Conservation (phyloP, 139 green algal species). For the Tetradesmus obliquus region DNA sequence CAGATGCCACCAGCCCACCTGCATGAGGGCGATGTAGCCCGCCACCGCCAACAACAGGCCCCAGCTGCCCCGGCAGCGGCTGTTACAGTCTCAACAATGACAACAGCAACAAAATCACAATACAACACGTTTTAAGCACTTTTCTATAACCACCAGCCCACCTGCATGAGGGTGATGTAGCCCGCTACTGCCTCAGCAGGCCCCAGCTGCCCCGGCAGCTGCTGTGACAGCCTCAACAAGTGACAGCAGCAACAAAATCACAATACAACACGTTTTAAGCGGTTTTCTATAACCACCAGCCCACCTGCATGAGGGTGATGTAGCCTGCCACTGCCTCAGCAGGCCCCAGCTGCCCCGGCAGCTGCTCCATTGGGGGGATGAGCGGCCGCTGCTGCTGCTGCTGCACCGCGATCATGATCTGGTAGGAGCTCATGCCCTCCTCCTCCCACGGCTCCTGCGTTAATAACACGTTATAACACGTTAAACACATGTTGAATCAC, state of each 20-base stretch:
- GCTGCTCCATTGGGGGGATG: constrained; percentile 12
- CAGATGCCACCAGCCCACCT: background rate
- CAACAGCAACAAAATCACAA: background rate
- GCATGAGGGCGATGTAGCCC: too few species aligned
- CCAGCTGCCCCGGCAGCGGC: too few species aligned
- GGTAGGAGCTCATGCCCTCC: constrained; percentile 21
- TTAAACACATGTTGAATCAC: background rate
- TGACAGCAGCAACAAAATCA: too few species aligned
- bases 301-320: constrained; percentile 10
- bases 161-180: background rate
- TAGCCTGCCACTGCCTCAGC: constrained; percentile 29
- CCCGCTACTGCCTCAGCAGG: background rate
- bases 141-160: background rate
- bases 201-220: background rate
- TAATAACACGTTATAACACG: background rate
- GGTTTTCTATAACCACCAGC: background rate
- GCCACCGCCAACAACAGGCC: too few species aligned
- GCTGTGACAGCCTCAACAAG: too few species aligned
- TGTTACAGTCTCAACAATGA: too few species aligned
- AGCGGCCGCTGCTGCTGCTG: constrained; percentile 27
- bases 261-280: too few species aligned
- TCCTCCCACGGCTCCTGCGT: constrained; percentile 40
- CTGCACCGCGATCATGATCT: constrained; percentile 43
- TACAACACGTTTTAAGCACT: background rate
- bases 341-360: constrained; percentile 38